A percentile compares a stretch with the other conserved stretches of the same genome.
Conservation (phyloP, 495 filamentous ascomycete genomes). For the Cairneyella variabilis region DNA sequence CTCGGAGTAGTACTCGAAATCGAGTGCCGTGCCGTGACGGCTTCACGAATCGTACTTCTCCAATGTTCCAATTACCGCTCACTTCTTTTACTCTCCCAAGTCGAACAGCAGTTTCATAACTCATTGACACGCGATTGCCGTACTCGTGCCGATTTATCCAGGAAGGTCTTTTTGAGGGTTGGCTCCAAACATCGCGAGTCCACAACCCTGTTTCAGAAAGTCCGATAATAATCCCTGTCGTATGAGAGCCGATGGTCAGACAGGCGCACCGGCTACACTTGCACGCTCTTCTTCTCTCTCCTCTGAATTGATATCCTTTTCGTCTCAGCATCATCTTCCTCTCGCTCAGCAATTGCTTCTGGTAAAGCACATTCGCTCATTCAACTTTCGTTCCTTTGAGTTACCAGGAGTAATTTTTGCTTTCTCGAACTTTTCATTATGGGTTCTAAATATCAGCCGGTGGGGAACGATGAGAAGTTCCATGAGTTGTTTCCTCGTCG, state of each 20-base stretch:
- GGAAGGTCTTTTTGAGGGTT: not conserved
- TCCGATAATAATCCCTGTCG: not conserved
- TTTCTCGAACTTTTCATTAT: conserved; percentile 21
- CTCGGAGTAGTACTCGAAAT: too few species aligned
- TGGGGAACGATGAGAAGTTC: conserved; percentile 20
- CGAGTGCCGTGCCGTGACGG: too few species aligned
- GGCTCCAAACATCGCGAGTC: conserved; percentile 7
- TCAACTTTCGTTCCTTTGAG: conserved; percentile 27
- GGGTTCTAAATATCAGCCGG: conserved; percentile 24
- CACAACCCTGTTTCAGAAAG: conserved; percentile 9
- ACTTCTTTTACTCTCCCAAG: too few species aligned
- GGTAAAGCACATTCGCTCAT: conserved; percentile 24
- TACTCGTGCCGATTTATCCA: not conserved
- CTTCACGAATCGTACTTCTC: too few species aligned
- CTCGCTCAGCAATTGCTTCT: conserved; percentile 24
- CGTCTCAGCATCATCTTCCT: conserved; percentile 13
- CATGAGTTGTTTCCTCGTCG: conserved; percentile 8
- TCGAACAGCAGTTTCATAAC: too few species aligned
- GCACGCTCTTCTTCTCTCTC: not conserved
- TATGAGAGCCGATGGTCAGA: conserved; percentile 7
- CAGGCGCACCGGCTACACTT: conserved; percentile 10
- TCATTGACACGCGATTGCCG: not conserved
- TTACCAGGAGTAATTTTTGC: conserved; percentile 38
- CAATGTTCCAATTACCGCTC: too few species aligned
- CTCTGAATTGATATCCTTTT: conserved; percentile 2